phyloP scores from a whole-genome alignment of 495 filamentous ascomycete species.

The Aspergillus carlsbadensis region DNA sequence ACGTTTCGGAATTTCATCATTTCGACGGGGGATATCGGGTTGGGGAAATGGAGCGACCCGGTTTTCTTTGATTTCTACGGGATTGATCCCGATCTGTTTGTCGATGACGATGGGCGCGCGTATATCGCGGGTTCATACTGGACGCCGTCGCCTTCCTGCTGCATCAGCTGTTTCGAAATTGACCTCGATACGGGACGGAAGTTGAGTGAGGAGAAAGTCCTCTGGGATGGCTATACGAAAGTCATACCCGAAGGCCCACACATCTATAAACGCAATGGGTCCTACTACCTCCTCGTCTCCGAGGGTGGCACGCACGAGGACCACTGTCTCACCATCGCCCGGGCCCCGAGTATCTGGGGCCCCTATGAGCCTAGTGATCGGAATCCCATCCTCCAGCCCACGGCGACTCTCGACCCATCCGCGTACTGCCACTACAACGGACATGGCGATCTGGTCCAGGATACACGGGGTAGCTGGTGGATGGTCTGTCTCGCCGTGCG shows the following conservation, averaged over 20 bases:
- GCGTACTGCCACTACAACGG: conserved; percentile 1
- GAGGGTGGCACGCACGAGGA: conserved; percentile 4
- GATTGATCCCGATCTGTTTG: conserved; percentile 1
- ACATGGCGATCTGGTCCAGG: conserved; percentile 1
- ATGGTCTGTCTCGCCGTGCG: conserved; percentile 1
- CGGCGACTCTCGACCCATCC: not conserved
- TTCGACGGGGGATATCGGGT: not conserved
- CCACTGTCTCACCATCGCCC: not conserved
- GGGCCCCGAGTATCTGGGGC: not conserved
- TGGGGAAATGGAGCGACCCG: not conserved
- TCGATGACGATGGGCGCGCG: not conserved
- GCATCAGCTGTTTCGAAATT: conserved; percentile 4
- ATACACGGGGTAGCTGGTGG: not conserved
- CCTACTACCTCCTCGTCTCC: conserved; percentile 4
- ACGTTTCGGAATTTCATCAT: conserved; percentile 2
- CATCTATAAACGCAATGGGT: not conserved
- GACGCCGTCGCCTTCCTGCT: not conserved
- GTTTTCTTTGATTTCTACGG: conserved; percentile 6
- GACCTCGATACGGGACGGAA: not conserved
- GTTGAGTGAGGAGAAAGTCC: not conserved
- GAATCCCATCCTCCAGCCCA: not conserved
- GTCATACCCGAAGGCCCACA: conserved; percentile 1
- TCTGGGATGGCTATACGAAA: not conserved
- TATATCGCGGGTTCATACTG: not conserved
- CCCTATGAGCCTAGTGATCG: not conserved